Evolutionary conservation across 2,329 filamentous ascomycete species (phyloP), one percentile per base, ranked within the genome.

Genomic region (Cordyceps cicadae): DNA sequence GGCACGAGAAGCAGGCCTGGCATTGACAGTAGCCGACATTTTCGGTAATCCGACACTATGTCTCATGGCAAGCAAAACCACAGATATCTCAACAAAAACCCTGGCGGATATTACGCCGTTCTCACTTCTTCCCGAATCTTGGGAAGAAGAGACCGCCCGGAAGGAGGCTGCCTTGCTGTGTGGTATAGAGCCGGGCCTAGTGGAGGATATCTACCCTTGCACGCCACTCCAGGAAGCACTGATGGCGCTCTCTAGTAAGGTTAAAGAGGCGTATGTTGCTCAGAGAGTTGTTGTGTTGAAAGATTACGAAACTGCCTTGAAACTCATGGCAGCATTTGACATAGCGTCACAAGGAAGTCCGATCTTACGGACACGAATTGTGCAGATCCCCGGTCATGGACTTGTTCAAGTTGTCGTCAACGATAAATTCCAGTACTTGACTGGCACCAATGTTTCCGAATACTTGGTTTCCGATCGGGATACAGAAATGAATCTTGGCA

Each of bases 171-270:
- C 76, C 6, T 65, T 63, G n/a, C 69, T 77, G 7, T 81, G 79
- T 62, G 69, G 65, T 3, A 65, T 79, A 11, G 67, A 70, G 61
- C 68, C 7, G 63, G 67, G 1, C 54, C 56, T 21, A 5, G 69
- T 82, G 5, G 77, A 81, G 54, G 81, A 85, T 62, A 68, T 81
- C 0, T 84, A 82, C 59, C 81, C 81, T 1, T 82, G 79, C 69
- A 81, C 80, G 0, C 76, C 80, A 0, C 70, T 82, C 1, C 81
- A 85, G 62, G 80, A 82, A 66, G 79, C 77, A 1, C 73, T 84
- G 2, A 78, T 84, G 72, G 79, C 80, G 0, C 67, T 84, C 6
- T 80, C 81, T 2, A 74, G 76, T 61, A 81, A 80, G 66, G 72
- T 78, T 26, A 73, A 74, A 39, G 80, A 80, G 48, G 77, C 79